Base-by-base conservation (phyloP, 495 filamentous ascomycete genomes). In the Aspergillus bertholletiae region DNA sequence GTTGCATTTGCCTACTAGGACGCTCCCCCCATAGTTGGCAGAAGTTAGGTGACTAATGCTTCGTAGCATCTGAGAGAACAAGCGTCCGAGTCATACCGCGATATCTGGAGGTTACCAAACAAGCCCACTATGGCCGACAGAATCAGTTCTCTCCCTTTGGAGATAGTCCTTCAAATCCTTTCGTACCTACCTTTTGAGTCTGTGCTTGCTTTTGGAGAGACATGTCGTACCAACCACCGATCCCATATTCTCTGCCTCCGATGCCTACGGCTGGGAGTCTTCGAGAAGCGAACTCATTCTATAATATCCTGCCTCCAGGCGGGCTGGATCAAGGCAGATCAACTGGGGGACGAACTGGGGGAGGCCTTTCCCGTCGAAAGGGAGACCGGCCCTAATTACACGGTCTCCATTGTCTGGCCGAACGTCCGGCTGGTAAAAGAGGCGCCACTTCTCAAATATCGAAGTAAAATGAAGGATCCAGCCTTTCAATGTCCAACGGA, bases 151-250 rank as follows among this genome's bases (percentile, higher is more conserved):
- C 56, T 74, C 7, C 72, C 72, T 5, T 39, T 63, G 23, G 72
- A 74, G 59, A 47, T 75, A 34, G 54, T 66, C 41, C 56, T 69
- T 30, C 62, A 68, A 22, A 69, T 73, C 28, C 66, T 73, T 5
- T 68, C 63, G 22, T 61, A 68, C 30, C 63, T 75, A 17, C 58
- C 71, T 17, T 58, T 70, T 37, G 34, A 60, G 22, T 60, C 69
- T 15, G 54, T 73, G 9, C 56, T 74, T 11, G 20, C 62, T 24
- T 73, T 73, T 49, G 72, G 68, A 18, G 63, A 62, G 15, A 74
- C 69, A 27, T 74, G 60, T 26, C 64, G 59, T 28, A 34, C 46
- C 11, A 67, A 66, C 49, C 62, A 70, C 34, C 40, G 49, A 23
- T 61, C 60, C 22, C 71, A 72, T 34, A 56, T 60, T 18, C 53